Evolutionary conservation across 257 asterid species (phyloP), one percentile per base, ranked within the genome.

Genomic region (Solanum etuberosum): DNA sequence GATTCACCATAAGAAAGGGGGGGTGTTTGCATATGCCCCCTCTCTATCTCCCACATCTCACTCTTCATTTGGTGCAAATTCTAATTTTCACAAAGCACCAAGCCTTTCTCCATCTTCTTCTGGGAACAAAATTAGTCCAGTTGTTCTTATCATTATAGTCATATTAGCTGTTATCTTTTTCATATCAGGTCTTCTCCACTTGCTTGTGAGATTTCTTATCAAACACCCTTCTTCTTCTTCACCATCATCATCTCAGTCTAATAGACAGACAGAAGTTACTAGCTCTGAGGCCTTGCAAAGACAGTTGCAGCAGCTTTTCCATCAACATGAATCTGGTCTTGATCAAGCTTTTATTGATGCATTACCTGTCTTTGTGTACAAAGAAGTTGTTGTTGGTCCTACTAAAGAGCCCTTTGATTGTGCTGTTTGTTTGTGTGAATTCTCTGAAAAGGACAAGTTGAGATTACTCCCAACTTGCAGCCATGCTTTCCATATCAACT

Each of bases 291-390:
- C 89, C 88, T 88, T 92, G 15, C 93, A 91, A 74, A 90, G 93
- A 74, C 95, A 92, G 87, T 89, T 92, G 71, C 95, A 90, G 21
- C 93, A 91, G 86, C 95, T 92, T 88, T 92, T 92, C 57, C 87
- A 88, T 81, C 85, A 89, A 18, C 93, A 91, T 83, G 95, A 92
- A 43, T 90, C 95, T 40, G 95, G 95, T 63, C 76, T 92, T 21
- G 95, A 92, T 88, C 95, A 91, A 87, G 90, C 90, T 46, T 90
- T 90, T 31, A 92, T 92, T 25, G 95, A 92, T 87, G 91, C 93
- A 40, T 78, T 92, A 88, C 95, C 95, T 1, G 86, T 92, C 9
- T 92, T 92, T 83, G 83, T 89, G 15, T 92, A 91, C 63, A 90
- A 90, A 77, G 93, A 92, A 85, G 71, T 92, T 76, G 85, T 83